Base-by-base conservation (phyloP, 148 eudicot genomes). In the Pharnaceum exiguum region DNA sequence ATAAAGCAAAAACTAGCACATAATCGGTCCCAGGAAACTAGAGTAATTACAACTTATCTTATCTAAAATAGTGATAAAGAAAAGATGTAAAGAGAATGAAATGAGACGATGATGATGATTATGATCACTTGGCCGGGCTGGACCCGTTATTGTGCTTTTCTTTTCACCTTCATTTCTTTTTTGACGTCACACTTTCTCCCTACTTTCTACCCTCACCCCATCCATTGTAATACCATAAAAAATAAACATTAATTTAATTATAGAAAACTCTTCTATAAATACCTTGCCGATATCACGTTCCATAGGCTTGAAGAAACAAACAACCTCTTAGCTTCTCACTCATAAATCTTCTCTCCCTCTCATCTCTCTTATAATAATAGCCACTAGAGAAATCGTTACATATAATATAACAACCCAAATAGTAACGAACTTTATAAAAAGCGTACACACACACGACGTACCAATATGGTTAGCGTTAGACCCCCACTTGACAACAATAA, bases 181-280 rank as follows among this genome's bases (percentile, higher is more conserved):
- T n/a, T n/a, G n/a, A n/a, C 51, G 17, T 39, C 32, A 17, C 17
- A 11, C 17, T 15, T 10, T 22, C 45, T 36, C 7, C 8, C 35
- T 23, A 18, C 21, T 5, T 26, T 3, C 51, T 10, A 10, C 42
- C 10, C 29, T 17, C n/a, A 0, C 39, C 21, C 48, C 31, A 22
- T n/a, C n/a, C n/a, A n/a, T n/a, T n/a, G 9, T 2, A 19, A 16
- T 13, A 11, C 43, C 12, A 38, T 10, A 38, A 38, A 38, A 38
- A 38, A 10, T 4, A 38, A 38, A 38, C n/a, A n/a, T n/a, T n/a
- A n/a, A n/a, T n/a, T n/a, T n/a, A n/a, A n/a, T n/a, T n/a, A n/a
- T n/a, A 38, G n/a, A 10, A 48, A 15, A 29, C 30, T 25, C 6
- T 37, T 57, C 71, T 67, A 67, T 67, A 67, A 57, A 67, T 67